Evolutionary conservation across 106 monocot genomes (phyloP).

Genomic region (Cymbidium sinense): DNA sequence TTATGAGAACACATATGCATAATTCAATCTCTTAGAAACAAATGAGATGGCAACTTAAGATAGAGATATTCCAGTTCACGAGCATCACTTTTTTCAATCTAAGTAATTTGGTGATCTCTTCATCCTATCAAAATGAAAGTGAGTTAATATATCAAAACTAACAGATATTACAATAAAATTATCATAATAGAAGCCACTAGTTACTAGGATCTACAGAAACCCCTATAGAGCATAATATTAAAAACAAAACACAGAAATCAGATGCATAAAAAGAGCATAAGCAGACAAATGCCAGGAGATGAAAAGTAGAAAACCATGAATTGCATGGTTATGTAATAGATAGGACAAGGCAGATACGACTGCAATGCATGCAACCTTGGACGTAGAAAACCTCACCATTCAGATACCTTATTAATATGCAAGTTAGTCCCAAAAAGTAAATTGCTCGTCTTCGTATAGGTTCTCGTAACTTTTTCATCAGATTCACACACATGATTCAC

Average conservation of each 20-base stretch:
- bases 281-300: neutral
- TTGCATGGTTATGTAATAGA: neutral
- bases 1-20: neutral
- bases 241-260: neutral
- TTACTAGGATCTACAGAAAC: neutral
- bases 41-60: slow-evolving; percentile 24
- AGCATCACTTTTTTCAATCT: slow-evolving; percentile 49
- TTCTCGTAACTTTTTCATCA: neutral
- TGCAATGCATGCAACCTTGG: neutral
- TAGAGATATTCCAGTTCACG: slow-evolving; percentile 49
- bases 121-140: slow-evolving; percentile 33
- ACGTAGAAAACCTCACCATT: neutral
- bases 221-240: neutral
- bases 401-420: neutral
- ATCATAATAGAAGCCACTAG: neutral
- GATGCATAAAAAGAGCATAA: neutral
- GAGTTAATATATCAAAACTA: neutral
- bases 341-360: neutral
- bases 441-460: neutral
- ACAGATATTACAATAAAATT: neutral
- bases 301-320: neutral
- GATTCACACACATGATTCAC: no score
- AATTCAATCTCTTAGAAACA: neutral
- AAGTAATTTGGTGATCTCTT: slow-evolving; percentile 16
- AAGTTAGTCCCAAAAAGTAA: neutral